Conservation (phyloP, 306 rosid species). For the Gynostemma pentaphyllum region DNA sequence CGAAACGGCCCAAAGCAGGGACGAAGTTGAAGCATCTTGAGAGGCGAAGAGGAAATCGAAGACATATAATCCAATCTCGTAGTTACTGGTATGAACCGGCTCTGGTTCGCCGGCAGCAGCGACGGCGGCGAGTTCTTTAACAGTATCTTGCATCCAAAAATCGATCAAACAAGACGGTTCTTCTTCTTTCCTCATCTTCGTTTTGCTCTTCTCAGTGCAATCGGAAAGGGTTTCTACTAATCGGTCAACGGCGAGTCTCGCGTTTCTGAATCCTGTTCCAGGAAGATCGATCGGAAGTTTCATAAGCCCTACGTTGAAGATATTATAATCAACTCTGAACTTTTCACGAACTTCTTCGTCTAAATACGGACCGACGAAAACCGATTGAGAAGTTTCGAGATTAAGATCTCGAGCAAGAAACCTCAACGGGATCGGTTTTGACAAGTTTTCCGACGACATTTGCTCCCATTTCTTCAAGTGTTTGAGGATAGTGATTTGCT, state of each 20-base stretch:
- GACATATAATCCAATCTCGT: conserved; percentile 51
- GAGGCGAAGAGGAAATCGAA: conserved; percentile 88
- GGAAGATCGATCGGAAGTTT: conserved; percentile 70
- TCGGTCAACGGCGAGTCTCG: conserved; percentile 64
- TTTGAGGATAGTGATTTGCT: conserved; percentile 59
- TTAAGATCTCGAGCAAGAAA: conserved; percentile 64
- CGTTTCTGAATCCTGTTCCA: conserved; percentile 65
- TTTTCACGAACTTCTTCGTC: conserved; percentile 28
- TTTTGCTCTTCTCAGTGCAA: conserved; percentile 40
- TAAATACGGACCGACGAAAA: conserved; percentile 75
- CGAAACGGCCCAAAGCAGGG: conserved; percentile 79
- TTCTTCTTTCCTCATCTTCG: conserved; percentile 27
- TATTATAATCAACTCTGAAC: conserved; percentile 53
- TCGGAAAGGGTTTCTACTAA: conserved; percentile 25
- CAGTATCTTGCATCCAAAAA: conserved; percentile 73
- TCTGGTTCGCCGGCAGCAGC: conserved; percentile 8
- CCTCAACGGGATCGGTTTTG: conserved; percentile 32
- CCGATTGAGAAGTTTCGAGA: conserved; percentile 70
- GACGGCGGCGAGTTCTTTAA: conserved; percentile 25
- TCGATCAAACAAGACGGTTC: conserved; percentile 75
- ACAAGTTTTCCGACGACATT: conserved; percentile 2
- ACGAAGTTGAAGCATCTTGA: conserved; percentile 85
- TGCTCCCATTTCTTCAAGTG: conserved; percentile 50
- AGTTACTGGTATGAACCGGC: conserved; percentile 27
- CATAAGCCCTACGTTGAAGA: conserved; percentile 78